These are phyloP conservation scores for Calophaca sinica DNA, from an alignment of 306 rosid genomes.

Conservation along the genomic window DNA sequence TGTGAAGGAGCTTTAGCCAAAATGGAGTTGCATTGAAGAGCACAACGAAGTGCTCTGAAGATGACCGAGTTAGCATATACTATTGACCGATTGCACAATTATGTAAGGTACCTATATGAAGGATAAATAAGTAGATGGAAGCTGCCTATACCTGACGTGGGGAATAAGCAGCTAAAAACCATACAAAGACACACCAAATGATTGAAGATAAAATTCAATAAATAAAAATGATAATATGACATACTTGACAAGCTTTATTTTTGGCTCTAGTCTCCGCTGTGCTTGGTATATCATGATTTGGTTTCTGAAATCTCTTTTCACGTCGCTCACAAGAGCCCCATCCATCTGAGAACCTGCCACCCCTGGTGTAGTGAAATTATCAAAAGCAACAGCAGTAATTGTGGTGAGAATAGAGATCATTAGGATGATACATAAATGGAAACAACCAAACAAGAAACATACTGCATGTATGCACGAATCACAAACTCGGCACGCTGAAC, in stretches of 20 bases:
- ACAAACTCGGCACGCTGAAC: constrained; percentile 94
- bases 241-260: constrained; percentile 90
- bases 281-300: constrained; percentile 94
- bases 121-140: constrained; percentile 7
- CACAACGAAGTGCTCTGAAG: too few species aligned
- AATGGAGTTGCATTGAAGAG: too few species aligned
- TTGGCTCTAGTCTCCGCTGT: constrained; percentile 97
- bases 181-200: neutral
- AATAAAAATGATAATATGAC: constrained; percentile 28
- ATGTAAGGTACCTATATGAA: neutral
- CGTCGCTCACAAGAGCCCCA: constrained; percentile 98
- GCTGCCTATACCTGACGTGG: neutral
- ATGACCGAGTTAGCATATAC: too few species aligned
- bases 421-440: constrained; percentile 22
- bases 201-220: constrained; percentile 26
- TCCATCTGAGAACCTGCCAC: constrained; percentile 97
- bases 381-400: constrained; percentile 8
- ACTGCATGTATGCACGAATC: constrained; percentile 96
- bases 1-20: too few species aligned
- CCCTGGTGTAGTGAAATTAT: constrained; percentile 54
- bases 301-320: constrained; percentile 83
- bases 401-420: constrained; percentile 15
- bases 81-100: too few species aligned
- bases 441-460: constrained; percentile 52
- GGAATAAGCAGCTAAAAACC: constrained; percentile 18